phyloP scores from a whole-genome alignment of 805 yeast species.

The Barnettozyma sucrosica region DNA sequence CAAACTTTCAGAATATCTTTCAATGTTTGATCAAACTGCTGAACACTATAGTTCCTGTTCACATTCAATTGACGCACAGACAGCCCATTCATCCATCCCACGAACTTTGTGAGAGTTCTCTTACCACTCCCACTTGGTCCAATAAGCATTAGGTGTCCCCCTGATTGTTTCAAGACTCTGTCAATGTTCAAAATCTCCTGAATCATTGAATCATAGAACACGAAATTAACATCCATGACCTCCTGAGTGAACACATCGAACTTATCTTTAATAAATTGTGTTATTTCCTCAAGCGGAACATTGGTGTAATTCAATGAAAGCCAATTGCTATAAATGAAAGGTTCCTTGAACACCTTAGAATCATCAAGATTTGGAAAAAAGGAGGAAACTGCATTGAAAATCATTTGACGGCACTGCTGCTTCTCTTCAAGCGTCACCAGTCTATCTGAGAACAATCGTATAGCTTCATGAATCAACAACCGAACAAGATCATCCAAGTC shows the following conservation, averaged over 20 bases:
- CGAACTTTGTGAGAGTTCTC: conserved; percentile 70
- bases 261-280: conserved; percentile 54
- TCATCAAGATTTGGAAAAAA: conserved; percentile 45
- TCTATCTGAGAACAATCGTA: conserved; percentile 73
- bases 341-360: conserved; percentile 33
- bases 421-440: conserved; percentile 44
- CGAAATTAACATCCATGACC: conserved; percentile 53
- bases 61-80: conserved; percentile 54
- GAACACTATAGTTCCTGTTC: conserved; percentile 44
- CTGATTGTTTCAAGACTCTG: conserved; percentile 74
- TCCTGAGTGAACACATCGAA: conserved; percentile 73
- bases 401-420: conserved; percentile 40
- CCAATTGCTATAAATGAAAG: conserved; percentile 74
- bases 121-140: conserved; percentile 85
- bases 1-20: conserved; percentile 45
- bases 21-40: conserved; percentile 63
- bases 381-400: conserved; percentile 28
- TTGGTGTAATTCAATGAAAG: conserved; percentile 55
- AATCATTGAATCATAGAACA: conserved; percentile 62
- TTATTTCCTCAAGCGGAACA: conserved; percentile 43
- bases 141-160: conserved; percentile 83
- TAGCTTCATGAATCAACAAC: conserved; percentile 77
- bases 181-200: conserved; percentile 77
- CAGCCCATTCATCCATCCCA: conserved; percentile 86
- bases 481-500: conserved; percentile 44